Base-by-base conservation (phyloP, 331 rosid species). In the Telfairia occidentalis region DNA sequence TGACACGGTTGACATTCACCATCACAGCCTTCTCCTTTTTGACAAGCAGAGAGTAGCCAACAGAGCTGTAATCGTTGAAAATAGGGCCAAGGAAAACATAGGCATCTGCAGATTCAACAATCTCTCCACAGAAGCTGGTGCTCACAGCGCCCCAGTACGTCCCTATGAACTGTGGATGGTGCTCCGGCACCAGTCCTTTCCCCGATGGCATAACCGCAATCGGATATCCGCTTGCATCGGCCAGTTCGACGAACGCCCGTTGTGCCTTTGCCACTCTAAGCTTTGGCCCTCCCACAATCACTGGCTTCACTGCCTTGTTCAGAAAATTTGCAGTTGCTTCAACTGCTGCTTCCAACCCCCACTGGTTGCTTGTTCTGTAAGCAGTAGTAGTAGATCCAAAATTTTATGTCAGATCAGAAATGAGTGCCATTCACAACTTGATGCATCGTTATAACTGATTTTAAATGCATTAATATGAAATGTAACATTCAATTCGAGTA, bases 81-180 rank as follows among this genome's bases (percentile, higher is more conserved):
- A 92, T 88, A 28, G 94, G 94, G 19, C 98, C 97, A 18, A 84
- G 87, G 64, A 92, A 90, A 46, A 90, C 78, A 81, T 90, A 92
- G 46, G 97, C 98, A 85, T 90, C 97, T 29, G 96, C 96, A 26
- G 93, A 90, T 81, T 92, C 97, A 52, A 90, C 90, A 49, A 90
- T 90, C 89, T 92, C 98, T 2, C 89, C 98, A 59, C 96, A 89
- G 38, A 79, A 92, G 83, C 81, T 57, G 53, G 96, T 78, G 66
- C 97, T 92, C 40, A 89, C 89, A 76, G 97, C 96, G 50, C 98
- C 98, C 97, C 98, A 92, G 7, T 90, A 92, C 0, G 96, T 89
- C 71, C 98, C 97, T 28, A 90, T 92, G 86, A 90, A 92, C 65
- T 84, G 90, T 16, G 97, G 96, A 81, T 92, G 97, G 57, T 86